A percentile compares a stretch with the other conserved stretches of the same genome.
phyloP scores from a whole-genome alignment of 495 filamentous ascomycete species.

The Physcia stellaris region DNA sequence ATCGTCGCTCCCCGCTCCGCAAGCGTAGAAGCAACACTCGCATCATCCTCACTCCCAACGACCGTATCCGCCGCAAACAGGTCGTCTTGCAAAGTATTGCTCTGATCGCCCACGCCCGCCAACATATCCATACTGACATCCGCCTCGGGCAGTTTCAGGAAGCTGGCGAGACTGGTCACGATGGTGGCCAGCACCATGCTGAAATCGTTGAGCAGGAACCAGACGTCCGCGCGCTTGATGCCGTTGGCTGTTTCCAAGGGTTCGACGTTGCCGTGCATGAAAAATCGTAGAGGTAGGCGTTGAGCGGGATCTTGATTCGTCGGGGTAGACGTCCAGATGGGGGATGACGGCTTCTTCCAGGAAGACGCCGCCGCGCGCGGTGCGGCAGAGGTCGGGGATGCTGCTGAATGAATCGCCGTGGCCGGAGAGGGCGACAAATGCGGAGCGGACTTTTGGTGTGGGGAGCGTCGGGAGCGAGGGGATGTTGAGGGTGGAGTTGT shows the following conservation, averaged over 20 bases:
- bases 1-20: too few species aligned
- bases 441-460: constrained; percentile 38
- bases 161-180: constrained; percentile 39
- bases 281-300: constrained; percentile 65
- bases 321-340: constrained; percentile 41
- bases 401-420: constrained; percentile 44
- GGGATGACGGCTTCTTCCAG: constrained; percentile 60
- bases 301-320: constrained; percentile 38
- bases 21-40: constrained; percentile 1
- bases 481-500: too few species aligned
- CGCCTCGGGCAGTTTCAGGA: constrained; percentile 30
- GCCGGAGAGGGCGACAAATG: constrained; percentile 61
- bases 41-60: constrained; percentile 4
- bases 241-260: constrained; percentile 43
- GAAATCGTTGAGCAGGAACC: constrained; percentile 58
- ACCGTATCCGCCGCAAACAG: constrained; percentile 12
- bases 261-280: constrained; percentile 49
- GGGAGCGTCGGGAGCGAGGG: too few species aligned
- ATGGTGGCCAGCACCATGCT: constrained; percentile 56
- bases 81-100: constrained; percentile 20
- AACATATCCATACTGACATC: constrained; percentile 24
- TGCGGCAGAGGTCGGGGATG: constrained; percentile 48
- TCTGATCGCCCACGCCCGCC: constrained; percentile 20
- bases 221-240: constrained; percentile 48
- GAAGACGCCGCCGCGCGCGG: constrained; percentile 50